These are phyloP conservation scores for sweet orange (Citrus sinensis) DNA, from an alignment of 345 rosid genomes.

Conservation along the genomic window DVS_A1.0 CM039169.1:32942501-32943000, in stretches of 20 bases:
- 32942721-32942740: no score
- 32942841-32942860: not conserved
- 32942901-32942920: not conserved
- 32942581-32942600: not conserved
- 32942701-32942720: no score
- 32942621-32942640: not conserved
- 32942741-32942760: not conserved
- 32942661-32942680: no score
- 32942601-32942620: not conserved
- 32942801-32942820: not conserved
- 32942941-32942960: rapidly evolving
- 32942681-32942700: no score
- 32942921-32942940: not conserved
- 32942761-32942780: not conserved
- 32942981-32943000: no score
- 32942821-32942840: not conserved
- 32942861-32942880: not conserved
- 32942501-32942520: no score
- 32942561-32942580: no score
- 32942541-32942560: no score
- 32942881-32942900: not conserved
- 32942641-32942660: not conserved
- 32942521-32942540: no score
- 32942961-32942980: rapidly evolving
- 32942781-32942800: not conserved